Base-by-base conservation (phyloP, 2,329 filamentous ascomycete genomes). In the Fusarium nelsonii region DNA sequence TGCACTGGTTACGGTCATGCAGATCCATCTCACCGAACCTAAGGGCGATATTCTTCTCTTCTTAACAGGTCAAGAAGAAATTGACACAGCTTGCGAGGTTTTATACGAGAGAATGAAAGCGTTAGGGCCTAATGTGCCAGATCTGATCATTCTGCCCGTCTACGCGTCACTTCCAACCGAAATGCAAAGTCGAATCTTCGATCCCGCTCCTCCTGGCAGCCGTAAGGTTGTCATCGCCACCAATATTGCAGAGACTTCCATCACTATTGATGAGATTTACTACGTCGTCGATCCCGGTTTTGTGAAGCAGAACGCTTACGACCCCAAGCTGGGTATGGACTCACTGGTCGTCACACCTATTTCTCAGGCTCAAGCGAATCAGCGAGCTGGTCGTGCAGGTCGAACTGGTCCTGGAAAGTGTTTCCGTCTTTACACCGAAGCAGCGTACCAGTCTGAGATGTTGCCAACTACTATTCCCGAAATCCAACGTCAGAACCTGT, bases 231-330 rank as follows among this genome's bases (percentile, higher is more conserved):
- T 99, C 62, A 97, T 99, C 76, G 96, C 96, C 3, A 99, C 96
- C 36, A 99, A 99, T 74, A 99, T 99, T 75, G 96, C 96, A 1
- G 96, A 99, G 77, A 99, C 96, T 0, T 97, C 93, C 56, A 96
- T 99, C 76, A 99, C 96, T 0, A 98, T 99, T 69, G 96, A 99
- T 77, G 92, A 95, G 49, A 97, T 99, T 70, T 97, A 95, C 82
- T 98, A 97, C 76, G 97, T 99, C 18, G 90, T 99, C 16, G 96
- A 99, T 74, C 94, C 96, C 4, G 96, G 96, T 3, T 99, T 98
- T 72, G 95, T 97, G 65, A 99, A 99, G 82, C 94, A 98, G 77
- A 97, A 96, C 72, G 94, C 93, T 2, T 99, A 97, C 77, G 95
- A 99, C 76, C 92, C 95, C 1, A 98, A 98, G 80, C 87, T 98